Conservation (phyloP, 768 basidiomycete genomes). For the Antrodiella citrinella region DNA sequence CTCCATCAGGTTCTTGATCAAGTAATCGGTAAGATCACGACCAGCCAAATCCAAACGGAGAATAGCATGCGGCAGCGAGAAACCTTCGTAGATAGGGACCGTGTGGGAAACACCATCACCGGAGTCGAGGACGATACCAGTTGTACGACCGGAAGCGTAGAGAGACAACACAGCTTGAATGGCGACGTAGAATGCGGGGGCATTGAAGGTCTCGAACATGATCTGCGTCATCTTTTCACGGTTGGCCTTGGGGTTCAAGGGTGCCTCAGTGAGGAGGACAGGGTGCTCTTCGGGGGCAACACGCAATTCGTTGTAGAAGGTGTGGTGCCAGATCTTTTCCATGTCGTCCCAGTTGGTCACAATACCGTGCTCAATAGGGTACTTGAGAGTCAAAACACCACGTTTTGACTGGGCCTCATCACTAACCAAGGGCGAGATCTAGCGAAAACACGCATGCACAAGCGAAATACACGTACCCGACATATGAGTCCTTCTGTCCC, state of each 20-base stretch:
- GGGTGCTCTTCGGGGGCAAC: constrained; percentile 92
- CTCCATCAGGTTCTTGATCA: constrained; percentile 49
- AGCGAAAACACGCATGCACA: background rate
- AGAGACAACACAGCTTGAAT: constrained; percentile 87
- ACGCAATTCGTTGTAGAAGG: constrained; percentile 86
- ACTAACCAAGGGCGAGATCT: constrained; percentile 23
- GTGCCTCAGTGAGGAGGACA: constrained; percentile 85
- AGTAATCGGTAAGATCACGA: constrained; percentile 55
- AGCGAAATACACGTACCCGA: constrained; percentile 36
- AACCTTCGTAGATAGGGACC: constrained; percentile 69
- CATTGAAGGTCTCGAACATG: constrained; percentile 96
- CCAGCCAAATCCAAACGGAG: constrained; percentile 60
- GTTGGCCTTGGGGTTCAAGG: constrained; percentile 89
- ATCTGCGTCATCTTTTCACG: constrained; percentile 93
- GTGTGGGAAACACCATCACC: constrained; percentile 68
- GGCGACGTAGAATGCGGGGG: constrained; percentile 85
- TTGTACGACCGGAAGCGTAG: constrained; percentile 64
- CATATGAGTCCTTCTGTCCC: constrained; percentile 74
- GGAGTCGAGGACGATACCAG: constrained; percentile 71
- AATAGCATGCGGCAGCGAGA: constrained; percentile 62
- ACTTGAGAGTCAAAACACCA: constrained; percentile 63
- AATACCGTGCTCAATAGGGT: constrained; percentile 67
- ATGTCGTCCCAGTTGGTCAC: constrained; percentile 74
- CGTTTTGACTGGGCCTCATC: constrained; percentile 71
- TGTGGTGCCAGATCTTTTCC: constrained; percentile 73